These are phyloP conservation scores for Chytriomyces sp. DNA, from an alignment of 192 early-diverging fungal species.

Conservation along the genomic window DNA sequence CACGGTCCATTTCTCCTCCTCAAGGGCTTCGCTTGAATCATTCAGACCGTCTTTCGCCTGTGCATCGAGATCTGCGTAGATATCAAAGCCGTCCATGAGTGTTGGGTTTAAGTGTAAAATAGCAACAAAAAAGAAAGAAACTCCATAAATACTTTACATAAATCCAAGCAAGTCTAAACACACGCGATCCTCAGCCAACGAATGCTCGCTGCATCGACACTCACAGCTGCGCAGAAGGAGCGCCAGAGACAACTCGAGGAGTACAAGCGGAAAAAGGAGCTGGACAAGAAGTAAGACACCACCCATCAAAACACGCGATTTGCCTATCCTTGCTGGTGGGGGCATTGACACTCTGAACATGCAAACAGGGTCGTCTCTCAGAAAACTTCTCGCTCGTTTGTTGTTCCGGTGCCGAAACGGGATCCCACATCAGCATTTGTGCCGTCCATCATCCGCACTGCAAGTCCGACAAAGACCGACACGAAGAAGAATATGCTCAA, in stretches of 20 bases:
- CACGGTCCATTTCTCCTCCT: not conserved
- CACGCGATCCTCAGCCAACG: no score
- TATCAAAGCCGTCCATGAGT: not conserved
- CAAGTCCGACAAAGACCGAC: not conserved
- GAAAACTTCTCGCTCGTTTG: not conserved
- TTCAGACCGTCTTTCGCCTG: not conserved
- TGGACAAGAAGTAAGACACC: not conserved
- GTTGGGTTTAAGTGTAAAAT: not conserved
- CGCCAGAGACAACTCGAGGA: not conserved
- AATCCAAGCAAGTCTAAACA: no score
- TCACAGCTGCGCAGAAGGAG: not conserved
- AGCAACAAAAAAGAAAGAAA: not conserved
- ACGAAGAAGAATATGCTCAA: no score
- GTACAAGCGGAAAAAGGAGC: not conserved
- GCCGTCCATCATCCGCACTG: not conserved
- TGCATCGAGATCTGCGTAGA: not conserved
- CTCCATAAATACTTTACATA: no score
- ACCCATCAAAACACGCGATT: not conserved
- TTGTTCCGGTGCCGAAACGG: not conserved
- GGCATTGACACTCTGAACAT: not conserved
- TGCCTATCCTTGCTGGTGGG: no score
- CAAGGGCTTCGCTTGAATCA: not conserved
- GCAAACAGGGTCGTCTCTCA: not conserved
- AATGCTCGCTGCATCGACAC: not conserved
- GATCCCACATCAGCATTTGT: not conserved